Percentiles rank a stretch among this genome's conserved stretches.
Conservation (phyloP, 768 basidiomycete species). For the Holtermannia corniformis region DNA sequence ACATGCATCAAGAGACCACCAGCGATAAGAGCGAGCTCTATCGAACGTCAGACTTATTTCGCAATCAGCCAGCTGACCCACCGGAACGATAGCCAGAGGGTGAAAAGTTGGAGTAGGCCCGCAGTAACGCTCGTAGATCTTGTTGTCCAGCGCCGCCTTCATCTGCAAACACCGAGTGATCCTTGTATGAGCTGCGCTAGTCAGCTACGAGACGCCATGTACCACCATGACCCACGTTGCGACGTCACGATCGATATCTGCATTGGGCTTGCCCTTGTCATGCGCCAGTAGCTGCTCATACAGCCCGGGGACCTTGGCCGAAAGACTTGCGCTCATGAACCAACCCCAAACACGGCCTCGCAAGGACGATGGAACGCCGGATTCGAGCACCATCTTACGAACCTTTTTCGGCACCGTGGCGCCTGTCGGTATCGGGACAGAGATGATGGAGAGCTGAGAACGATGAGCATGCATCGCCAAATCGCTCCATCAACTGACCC, state of each 20-base stretch:
- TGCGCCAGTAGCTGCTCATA: slow-evolving; percentile 31
- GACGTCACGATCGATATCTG: slow-evolving; percentile 27
- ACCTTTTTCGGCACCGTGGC: slow-evolving; percentile 28
- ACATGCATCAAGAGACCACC: slow-evolving; percentile 33
- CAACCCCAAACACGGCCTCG: slow-evolving; percentile 37
- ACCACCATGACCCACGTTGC: slow-evolving; percentile 12
- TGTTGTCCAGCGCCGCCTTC: slow-evolving; percentile 19
- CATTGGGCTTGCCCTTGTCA: slow-evolving; percentile 18
- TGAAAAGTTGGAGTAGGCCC: slow-evolving; percentile 28
- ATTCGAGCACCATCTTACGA: slow-evolving; percentile 27
- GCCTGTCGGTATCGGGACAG: slow-evolving; percentile 16
- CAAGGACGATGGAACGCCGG: slow-evolving; percentile 27
- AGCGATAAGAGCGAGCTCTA: slow-evolving; percentile 25
- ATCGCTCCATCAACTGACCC: slow-evolving; percentile 18
- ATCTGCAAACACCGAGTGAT: slow-evolving; percentile 28
- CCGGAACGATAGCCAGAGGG: slow-evolving; percentile 19
- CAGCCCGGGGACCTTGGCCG: slow-evolving; percentile 22
- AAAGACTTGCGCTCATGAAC: slow-evolving; percentile 25
- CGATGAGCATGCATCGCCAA: neutral
- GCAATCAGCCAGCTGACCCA: slow-evolving; percentile 8
- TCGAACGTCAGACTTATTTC: slow-evolving; percentile 5
- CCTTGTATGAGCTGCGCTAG: slow-evolving; percentile 17
- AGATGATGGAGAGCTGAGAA: slow-evolving; percentile 26
- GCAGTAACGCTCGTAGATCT: slow-evolving; percentile 26
- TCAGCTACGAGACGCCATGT: neutral